phyloP scores from a whole-genome alignment of 345 rosid genomes.

The Aethionema arabicum region DNA sequence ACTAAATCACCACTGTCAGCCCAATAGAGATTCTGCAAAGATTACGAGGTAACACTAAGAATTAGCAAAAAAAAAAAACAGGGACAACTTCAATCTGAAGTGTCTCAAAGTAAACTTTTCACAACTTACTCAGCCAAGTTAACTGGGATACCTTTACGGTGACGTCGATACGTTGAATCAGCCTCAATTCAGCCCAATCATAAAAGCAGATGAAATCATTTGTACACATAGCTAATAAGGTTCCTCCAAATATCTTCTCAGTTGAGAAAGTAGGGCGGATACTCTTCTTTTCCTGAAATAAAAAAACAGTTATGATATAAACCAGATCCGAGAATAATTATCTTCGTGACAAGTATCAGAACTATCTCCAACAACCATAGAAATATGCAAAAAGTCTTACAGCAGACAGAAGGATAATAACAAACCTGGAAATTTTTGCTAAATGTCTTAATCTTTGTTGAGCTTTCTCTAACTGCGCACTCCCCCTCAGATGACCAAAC shows the following conservation, averaged over 20 bases:
- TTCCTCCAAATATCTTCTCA: slow-evolving; percentile 90
- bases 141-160: slow-evolving; percentile 72
- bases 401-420: slow-evolving; percentile 12
- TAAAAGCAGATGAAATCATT: slow-evolving; percentile 97
- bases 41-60: slow-evolving; percentile 22
- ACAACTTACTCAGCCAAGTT: slow-evolving; percentile 17
- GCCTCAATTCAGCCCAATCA: slow-evolving; percentile 99
- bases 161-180: slow-evolving; percentile 95
- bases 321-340: slow-evolving; percentile 9
- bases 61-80: slow-evolving; percentile 24
- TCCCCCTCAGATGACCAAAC: slow-evolving; percentile 99
- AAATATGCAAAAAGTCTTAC: not conserved
- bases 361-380: slow-evolving; percentile 5
- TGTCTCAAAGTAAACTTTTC: slow-evolving; percentile 21
- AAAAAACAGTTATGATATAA: slow-evolving; percentile 29
- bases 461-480: slow-evolving; percentile 96
- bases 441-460: slow-evolving; percentile 88
- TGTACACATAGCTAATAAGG: slow-evolving; percentile 93
- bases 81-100: slow-evolving; percentile 13
- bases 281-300: slow-evolving; percentile 94
- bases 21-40: slow-evolving; percentile 89
- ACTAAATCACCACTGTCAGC: slow-evolving; percentile 99
- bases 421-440: slow-evolving; percentile 93
- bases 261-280: slow-evolving; percentile 92
- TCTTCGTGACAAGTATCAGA: slow-evolving; percentile 11